Evolutionary conservation across 2,329 filamentous ascomycete species (phyloP).

Genomic region (Monosporascus sp.): DNA sequence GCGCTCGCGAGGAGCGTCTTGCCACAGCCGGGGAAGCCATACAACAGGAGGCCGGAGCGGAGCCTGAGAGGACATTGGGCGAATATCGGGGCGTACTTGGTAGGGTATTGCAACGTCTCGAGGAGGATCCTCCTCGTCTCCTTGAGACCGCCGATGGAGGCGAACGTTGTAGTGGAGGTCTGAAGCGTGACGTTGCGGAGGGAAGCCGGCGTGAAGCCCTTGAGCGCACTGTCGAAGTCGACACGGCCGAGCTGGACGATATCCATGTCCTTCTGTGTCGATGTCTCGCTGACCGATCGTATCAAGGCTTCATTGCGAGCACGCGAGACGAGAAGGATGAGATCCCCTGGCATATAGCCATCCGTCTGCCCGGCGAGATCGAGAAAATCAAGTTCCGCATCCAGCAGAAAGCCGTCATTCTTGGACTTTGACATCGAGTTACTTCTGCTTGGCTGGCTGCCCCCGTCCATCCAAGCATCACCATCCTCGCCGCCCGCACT

Average conservation of each 20-base stretch:
- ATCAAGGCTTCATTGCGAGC: constrained; percentile 92
- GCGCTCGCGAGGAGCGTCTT: constrained; percentile 94
- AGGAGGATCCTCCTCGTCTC: constrained; percentile 87
- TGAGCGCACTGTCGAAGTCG: constrained; percentile 81
- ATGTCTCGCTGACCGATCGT: constrained; percentile 60
- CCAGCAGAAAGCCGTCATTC: constrained; percentile 65
- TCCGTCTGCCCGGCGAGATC: constrained; percentile 92
- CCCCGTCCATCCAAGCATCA: constrained; percentile 71
- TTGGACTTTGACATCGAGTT: constrained; percentile 27
- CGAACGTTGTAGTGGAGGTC: constrained; percentile 86
- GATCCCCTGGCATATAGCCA: constrained; percentile 95
- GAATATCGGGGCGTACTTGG: constrained; percentile 96
- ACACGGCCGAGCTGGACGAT: constrained; percentile 61
- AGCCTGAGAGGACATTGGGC: constrained; percentile 92
- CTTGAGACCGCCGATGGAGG: constrained; percentile 81
- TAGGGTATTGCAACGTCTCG: constrained; percentile 94
- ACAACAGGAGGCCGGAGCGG: constrained; percentile 85
- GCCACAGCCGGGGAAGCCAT: constrained; percentile 92
- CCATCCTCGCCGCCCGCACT: constrained; percentile 45
- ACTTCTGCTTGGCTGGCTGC: constrained; percentile 49
- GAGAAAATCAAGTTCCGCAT: constrained; percentile 78
- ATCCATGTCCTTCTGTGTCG: constrained; percentile 40
- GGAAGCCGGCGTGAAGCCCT: constrained; percentile 92
- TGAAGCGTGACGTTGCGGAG: constrained; percentile 92
- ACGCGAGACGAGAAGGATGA: constrained; percentile 78